Evolutionary conservation across 495 filamentous ascomycete genomes (phyloP), one percentile per base, ranked within the genome.

Genomic region (Venustampulla echinocandica): DNA sequence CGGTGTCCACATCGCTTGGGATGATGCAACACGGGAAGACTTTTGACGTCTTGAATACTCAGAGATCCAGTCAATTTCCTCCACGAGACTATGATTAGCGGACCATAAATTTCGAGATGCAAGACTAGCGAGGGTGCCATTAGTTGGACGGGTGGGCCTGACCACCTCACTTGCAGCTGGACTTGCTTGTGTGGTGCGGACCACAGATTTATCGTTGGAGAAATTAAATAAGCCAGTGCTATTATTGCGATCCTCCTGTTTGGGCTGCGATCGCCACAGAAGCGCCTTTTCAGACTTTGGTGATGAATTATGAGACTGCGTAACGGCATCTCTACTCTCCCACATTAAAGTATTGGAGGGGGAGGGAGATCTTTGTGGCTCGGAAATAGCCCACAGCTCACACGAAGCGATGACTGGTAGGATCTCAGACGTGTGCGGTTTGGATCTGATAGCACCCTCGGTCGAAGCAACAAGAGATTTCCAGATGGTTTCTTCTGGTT

Each of bases 1-100:
- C 14, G 51, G 44, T 22, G 49, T 46, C 61, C 61, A 64, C 38
- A 64, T 28, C 13, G 25, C 20, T 9, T 21, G 53, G 21, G 24
- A 22, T 11, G 23, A 42, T n/a, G 18, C 38, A 24, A 13, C 3
- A 24, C 6, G n/a, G 1, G 4, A 18, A 24, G n/a, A 7, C 20
- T 30, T 19, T 35, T 6, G 33, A 32, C 11, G 4, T 39, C 14
- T 5, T 22, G 30, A 11, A 21, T 14, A n/a, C 14, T 36, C 36
- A 6, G 39, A 20, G 13, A 44, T 47, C 44, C 44, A 51, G 10
- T 25, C 20, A 18, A 19, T 52, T 11, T 20, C 25, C 14, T 42
- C 13, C 13, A 37, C 22, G 4, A 23, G 6, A 9, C 5, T 42
- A 10, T 36, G 25, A 4, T 10, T 15, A n/a, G 9, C 17, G 10